phyloP scores from a whole-genome alignment of 2,329 filamentous ascomycete species.

The Talaromyces rugulosus region DNA sequence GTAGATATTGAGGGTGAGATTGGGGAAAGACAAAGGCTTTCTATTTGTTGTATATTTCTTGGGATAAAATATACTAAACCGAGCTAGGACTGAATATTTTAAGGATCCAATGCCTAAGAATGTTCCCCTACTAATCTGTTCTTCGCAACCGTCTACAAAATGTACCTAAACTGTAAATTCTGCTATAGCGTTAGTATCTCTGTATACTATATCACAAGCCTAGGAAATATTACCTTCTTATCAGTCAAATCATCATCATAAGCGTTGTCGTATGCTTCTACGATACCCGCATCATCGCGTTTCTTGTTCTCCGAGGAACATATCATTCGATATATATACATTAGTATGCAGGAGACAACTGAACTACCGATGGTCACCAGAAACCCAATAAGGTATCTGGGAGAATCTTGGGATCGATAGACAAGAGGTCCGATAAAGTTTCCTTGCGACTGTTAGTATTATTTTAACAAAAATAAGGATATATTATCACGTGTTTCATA shows the following conservation, averaged over 20 bases:
- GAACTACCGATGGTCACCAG: neutral
- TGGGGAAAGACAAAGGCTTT: no score
- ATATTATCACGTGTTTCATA: neutral
- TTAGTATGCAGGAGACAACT: neutral
- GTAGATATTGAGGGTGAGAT: no score
- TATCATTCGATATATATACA: neutral
- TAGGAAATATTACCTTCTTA: neutral
- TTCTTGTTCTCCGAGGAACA: neutral
- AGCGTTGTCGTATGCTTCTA: constrained; percentile 2
- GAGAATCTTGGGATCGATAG: constrained; percentile 1
- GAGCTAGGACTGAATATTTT: no score
- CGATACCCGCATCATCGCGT: neutral
- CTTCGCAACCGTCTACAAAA: no score
- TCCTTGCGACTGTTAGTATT: neutral
- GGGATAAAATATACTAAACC: no score
- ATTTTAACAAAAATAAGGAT: neutral
- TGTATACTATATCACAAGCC: constrained; percentile 29
- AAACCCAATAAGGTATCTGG: constrained; percentile 1
- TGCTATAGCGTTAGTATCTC: constrained; percentile 16
- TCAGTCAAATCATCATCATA: constrained; percentile 7
- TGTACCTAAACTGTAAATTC: no score
- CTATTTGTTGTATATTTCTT: no score
- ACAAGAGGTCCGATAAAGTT: neutral
- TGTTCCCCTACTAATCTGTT: no score
- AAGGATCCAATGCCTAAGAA: no score